These are phyloP conservation scores for Calonectria leucothoes DNA, from an alignment of 2,329 filamentous ascomycete genomes.

Conservation along the genomic window DNA sequence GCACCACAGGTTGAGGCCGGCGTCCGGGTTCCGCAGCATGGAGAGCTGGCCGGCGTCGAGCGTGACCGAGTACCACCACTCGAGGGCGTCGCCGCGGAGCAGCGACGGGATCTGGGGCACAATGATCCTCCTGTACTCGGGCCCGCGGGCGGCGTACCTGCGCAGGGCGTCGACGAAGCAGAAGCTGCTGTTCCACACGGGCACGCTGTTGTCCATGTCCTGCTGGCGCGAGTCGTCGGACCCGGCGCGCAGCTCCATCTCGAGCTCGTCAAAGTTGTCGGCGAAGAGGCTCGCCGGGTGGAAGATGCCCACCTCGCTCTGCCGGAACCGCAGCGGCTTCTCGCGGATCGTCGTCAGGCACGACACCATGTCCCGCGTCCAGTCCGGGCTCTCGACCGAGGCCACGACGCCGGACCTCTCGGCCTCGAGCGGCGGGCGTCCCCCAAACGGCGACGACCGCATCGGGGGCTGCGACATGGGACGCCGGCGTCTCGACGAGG, in stretches of 20 bases:
- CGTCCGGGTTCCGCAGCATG: background rate
- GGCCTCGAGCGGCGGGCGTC: background rate
- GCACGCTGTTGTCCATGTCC: background rate
- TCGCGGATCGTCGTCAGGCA: background rate
- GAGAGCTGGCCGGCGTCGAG: background rate
- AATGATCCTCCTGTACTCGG: background rate
- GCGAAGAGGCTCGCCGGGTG: slow-evolving; percentile 1
- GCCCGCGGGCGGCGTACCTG: background rate
- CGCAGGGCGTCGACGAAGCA: slow-evolving; percentile 2
- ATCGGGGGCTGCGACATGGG: background rate
- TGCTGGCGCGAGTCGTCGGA: background rate
- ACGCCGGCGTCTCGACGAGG: background rate
- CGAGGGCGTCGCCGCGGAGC: background rate
- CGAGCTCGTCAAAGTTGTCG: slow-evolving; percentile 4
- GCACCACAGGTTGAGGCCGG: background rate
- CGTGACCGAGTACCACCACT: slow-evolving; percentile 5
- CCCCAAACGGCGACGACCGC: background rate
- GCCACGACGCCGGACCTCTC: background rate
- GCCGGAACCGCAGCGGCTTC: background rate
- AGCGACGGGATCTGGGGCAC: slow-evolving; percentile 3
- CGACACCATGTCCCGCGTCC: background rate
- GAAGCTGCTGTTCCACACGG: slow-evolving; percentile 1
- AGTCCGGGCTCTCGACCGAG: background rate
- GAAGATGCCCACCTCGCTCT: slow-evolving; percentile 6
- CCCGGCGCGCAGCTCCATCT: background rate